A percentile compares a stretch with the other conserved stretches of the same genome.
These are phyloP conservation scores for Amanita polypyramis DNA, from an alignment of 768 basidiomycete genomes.

Conservation along the genomic window DNA sequence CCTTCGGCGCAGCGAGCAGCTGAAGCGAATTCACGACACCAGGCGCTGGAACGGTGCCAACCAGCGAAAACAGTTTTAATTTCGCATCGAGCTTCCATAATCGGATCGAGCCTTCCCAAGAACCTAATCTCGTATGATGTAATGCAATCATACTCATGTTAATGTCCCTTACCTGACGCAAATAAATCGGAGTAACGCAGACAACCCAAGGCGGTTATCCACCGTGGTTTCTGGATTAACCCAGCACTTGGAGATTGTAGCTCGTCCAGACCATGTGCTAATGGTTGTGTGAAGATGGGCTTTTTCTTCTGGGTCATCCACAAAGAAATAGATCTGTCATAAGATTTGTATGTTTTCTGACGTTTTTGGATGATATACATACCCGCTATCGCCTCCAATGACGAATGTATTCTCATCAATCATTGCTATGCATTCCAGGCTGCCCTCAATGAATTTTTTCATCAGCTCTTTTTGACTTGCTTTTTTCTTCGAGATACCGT, in stretches of 20 bases:
- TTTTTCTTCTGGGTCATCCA: constrained; percentile 95
- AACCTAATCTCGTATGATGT: constrained; percentile 43
- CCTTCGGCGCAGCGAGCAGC: constrained; percentile 46
- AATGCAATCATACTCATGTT: not conserved
- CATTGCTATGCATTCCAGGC: constrained; percentile 88
- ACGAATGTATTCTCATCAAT: constrained; percentile 90
- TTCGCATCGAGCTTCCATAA: constrained; percentile 85
- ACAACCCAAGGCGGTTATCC: constrained; percentile 80
- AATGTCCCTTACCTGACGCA: constrained; percentile 57
- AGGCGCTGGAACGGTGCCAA: constrained; percentile 51
- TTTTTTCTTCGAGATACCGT: constrained; percentile 18
- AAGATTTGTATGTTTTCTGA: not conserved
- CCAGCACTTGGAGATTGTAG: constrained; percentile 65
- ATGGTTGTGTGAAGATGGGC: constrained; percentile 74
- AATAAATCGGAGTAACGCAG: constrained; percentile 87
- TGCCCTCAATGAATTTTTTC: constrained; percentile 74
- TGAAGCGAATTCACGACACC: constrained; percentile 92
- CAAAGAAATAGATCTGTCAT: constrained; percentile 73
- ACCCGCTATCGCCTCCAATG: constrained; percentile 96
- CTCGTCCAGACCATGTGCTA: constrained; percentile 84
- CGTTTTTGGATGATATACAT: constrained; percentile 20
- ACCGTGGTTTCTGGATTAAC: constrained; percentile 67
- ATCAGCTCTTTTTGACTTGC: constrained; percentile 10
- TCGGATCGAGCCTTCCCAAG: constrained; percentile 85
- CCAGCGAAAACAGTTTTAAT: constrained; percentile 63